Evolutionary conservation across 805 yeast genomes (phyloP).

Genomic region (Zygoascus bituminiphila): DNA sequence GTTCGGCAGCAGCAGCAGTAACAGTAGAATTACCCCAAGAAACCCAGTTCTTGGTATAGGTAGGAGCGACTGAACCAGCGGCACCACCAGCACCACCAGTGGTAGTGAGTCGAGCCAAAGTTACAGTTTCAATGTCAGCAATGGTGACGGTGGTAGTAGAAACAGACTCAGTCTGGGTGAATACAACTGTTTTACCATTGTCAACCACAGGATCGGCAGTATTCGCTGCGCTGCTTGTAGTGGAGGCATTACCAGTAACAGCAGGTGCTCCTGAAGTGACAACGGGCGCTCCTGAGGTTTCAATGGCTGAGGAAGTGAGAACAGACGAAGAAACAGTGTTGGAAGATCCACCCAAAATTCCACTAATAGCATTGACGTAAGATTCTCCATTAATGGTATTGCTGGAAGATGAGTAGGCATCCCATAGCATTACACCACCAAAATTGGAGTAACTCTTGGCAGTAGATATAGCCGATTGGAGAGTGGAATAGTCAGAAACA

Average conservation of each 20-base stretch:
- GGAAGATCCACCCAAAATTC: conserved; percentile 26
- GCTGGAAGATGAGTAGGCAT: conserved; percentile 53
- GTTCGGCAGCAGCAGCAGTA: not conserved
- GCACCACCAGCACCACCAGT: not conserved
- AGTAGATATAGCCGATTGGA: conserved; percentile 17
- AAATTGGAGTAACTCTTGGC: conserved; percentile 33
- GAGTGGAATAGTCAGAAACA: conserved; percentile 33
- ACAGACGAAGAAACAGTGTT: not conserved
- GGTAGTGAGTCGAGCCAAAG: not conserved
- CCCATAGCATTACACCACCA: conserved; percentile 82
- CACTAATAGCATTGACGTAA: conserved; percentile 39
- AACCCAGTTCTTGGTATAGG: not conserved
- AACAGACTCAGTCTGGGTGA: not conserved
- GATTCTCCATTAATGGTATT: conserved; percentile 40
- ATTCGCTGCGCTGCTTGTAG: not conserved
- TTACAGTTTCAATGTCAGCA: not conserved
- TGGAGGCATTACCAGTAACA: conserved; percentile 4
- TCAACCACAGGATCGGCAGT: conserved; percentile 4
- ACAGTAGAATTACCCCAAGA: not conserved
- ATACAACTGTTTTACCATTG: not conserved
- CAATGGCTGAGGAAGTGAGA: not conserved
- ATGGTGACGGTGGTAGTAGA: not conserved
- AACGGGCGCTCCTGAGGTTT: not conserved
- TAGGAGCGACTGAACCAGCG: no score
- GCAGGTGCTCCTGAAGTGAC: not conserved